These are phyloP conservation scores for Thuidium tamariscinum DNA, from an alignment of 225 moss, liverwort and hornwort genomes.

Conservation along the genomic window DNA sequence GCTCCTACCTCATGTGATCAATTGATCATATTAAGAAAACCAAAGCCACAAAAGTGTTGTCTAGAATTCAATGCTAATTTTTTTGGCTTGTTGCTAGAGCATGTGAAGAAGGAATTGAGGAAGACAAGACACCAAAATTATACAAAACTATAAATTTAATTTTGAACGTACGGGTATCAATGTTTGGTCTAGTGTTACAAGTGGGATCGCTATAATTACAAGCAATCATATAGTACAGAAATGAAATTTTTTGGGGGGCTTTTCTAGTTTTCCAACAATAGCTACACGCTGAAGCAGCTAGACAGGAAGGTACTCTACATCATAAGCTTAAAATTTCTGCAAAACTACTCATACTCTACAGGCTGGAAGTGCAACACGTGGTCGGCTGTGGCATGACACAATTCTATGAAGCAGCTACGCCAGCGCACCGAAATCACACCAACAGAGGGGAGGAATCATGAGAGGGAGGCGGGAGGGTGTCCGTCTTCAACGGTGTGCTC, in stretches of 20 bases:
- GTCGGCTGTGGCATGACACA: neutral
- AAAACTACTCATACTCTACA: neutral
- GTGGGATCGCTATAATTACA: neutral
- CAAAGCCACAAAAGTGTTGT: neutral
- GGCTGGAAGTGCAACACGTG: constrained; percentile 2
- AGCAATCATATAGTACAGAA: neutral
- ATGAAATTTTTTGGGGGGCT: neutral
- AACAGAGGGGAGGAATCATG: neutral
- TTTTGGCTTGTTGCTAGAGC: neutral
- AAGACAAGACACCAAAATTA: neutral
- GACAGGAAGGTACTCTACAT: neutral
- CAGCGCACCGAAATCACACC: constrained; percentile 8
- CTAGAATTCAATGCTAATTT: neutral
- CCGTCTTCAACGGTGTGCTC: constrained; percentile 41
- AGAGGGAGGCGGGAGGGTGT: constrained; percentile 6
- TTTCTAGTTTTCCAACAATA: neutral
- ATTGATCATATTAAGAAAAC: neutral
- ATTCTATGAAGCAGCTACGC: neutral
- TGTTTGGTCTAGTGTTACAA: neutral
- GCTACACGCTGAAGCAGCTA: neutral
- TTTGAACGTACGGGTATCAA: neutral
- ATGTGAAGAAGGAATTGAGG: neutral
- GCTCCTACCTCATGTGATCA: neutral
- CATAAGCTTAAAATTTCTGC: neutral
- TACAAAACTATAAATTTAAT: neutral